phyloP scores from a whole-genome alignment of 768 basidiomycete species.

The Hemileccinum rubropunctum region DNA sequence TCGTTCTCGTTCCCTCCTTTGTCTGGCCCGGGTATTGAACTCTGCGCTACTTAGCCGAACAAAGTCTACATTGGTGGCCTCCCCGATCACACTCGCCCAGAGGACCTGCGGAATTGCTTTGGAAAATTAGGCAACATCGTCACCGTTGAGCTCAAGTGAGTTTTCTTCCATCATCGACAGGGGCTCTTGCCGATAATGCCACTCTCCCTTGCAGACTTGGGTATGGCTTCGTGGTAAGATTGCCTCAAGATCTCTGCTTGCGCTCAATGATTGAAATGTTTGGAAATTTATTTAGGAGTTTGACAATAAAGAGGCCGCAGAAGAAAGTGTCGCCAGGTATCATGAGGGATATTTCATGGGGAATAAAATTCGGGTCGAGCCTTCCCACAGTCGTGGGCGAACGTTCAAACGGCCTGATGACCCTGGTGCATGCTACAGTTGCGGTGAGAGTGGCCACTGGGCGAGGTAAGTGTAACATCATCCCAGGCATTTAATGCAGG shows the following conservation, averaged over 20 bases:
- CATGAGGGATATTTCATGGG: conserved; percentile 91
- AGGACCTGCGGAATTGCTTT: conserved; percentile 84
- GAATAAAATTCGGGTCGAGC: conserved; percentile 85
- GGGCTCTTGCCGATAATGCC: conserved; percentile 10
- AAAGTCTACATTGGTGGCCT: conserved; percentile 92
- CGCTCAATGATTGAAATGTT: neutral
- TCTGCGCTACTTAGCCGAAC: conserved; percentile 79
- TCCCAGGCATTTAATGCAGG: neutral
- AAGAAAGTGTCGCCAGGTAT: conserved; percentile 85
- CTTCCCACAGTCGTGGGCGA: conserved; percentile 80
- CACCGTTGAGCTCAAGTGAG: conserved; percentile 83
- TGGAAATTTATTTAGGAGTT: conserved; percentile 59
- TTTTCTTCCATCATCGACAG: conserved; percentile 19
- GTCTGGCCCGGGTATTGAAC: conserved; percentile 61
- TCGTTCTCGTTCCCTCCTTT: conserved; percentile 48
- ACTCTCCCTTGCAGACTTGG: conserved; percentile 53
- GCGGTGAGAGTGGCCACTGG: conserved; percentile 86
- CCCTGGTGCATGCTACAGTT: conserved; percentile 86
- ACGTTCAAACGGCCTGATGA: conserved; percentile 82
- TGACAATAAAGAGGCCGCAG: conserved; percentile 74
- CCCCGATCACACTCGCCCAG: conserved; percentile 81
- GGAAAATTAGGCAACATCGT: conserved; percentile 77
- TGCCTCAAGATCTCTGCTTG: neutral
- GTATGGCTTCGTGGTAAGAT: conserved; percentile 85
- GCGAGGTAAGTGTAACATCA: conserved; percentile 56